A percentile compares a stretch with the other conserved stretches of the same genome.
Conservation (phyloP, 257 asterid genomes). For the Penstemon newberryi region DNA sequence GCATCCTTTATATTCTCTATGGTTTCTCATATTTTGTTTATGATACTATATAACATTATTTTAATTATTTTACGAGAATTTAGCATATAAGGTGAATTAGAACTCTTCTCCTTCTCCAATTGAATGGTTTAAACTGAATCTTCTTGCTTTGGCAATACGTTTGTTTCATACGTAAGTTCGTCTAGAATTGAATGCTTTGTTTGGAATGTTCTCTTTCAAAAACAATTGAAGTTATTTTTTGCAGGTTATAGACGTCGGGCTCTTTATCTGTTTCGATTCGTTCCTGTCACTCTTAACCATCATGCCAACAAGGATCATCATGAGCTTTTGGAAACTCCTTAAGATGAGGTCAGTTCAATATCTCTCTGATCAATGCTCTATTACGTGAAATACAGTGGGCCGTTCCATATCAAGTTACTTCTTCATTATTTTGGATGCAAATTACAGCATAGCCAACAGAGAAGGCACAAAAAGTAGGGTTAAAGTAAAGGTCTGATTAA, state of each 20-base stretch:
- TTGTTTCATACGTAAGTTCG: neutral
- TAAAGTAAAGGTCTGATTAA: too few relatives aligned
- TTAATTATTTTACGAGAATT: slow-evolving; percentile 8
- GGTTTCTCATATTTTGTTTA: slow-evolving; percentile 21
- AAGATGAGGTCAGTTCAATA: slow-evolving; percentile 65
- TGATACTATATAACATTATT: neutral
- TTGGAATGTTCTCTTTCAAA: slow-evolving; percentile 15
- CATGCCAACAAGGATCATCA: slow-evolving; percentile 84
- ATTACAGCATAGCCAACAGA: neutral
- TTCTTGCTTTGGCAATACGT: slow-evolving; percentile 5
- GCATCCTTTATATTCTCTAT: slow-evolving; percentile 2
- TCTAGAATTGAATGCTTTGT: slow-evolving; percentile 23
- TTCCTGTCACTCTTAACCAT: slow-evolving; percentile 88
- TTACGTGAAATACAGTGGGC: slow-evolving; percentile 19
- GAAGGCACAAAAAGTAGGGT: neutral
- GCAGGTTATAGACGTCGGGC: slow-evolving; percentile 91
- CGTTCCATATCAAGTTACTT: neutral
- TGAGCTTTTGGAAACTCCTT: slow-evolving; percentile 63
- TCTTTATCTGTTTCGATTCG: slow-evolving; percentile 91
- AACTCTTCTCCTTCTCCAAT: slow-evolving; percentile 15
- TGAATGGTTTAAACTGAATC: slow-evolving; percentile 1
- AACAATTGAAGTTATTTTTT: slow-evolving; percentile 27
- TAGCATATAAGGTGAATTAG: slow-evolving; percentile 8
- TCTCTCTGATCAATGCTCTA: slow-evolving; percentile 29
- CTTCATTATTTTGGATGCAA: slow-evolving; percentile 16